Base-by-base conservation (phyloP, 177 flowering plant genomes). In the Tripterygium wilfordii region DNA sequence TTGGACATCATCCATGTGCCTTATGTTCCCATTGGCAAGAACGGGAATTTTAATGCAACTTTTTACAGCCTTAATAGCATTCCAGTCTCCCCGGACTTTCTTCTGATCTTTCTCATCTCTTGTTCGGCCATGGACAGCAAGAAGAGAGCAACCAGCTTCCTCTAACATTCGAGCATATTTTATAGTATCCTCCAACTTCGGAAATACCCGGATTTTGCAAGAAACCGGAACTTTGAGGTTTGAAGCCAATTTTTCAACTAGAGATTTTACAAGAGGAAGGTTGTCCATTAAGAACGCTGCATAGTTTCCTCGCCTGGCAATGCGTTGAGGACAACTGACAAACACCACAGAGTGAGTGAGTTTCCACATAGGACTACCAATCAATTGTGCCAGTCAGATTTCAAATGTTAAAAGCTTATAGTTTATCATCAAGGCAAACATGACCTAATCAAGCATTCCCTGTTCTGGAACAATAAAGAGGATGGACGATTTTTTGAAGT, bases 311-410 rank as follows among this genome's bases (percentile, higher is more conserved):
- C 95, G 70, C 57, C 66, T 65, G 5, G 97, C 99, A 63, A 92
- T 87, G 18, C 99, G 84, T 66, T 92, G 97, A 29, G 99, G 99
- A 61, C 99, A 92, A 46, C 99, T 92, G 70, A n/a, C n/a, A n/a
- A n/a, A n/a, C n/a, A n/a, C n/a, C 54, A 60, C 17, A 35, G 19
- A 36, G 3, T 30, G 7, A 12, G 7, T 12, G 12, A 7, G 12
- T 6, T 30, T 12, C 33, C 33, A 30, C 33, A 30, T n/a, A n/a
- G n/a, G n/a, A n/a, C n/a, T n/a, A n/a, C n/a, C n/a, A n/a, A n/a
- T n/a, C n/a, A n/a, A n/a, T n/a, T n/a, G n/a, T n/a, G n/a, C n/a
- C n/a, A n/a, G n/a, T n/a, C n/a, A n/a, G n/a, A n/a, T n/a, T n/a
- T n/a, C n/a, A n/a, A n/a, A n/a, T n/a, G n/a, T n/a, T n/a, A n/a